phyloP scores from a whole-genome alignment of 1,139 yeast species.

The Suzukiozyma palmioleophila region DNA sequence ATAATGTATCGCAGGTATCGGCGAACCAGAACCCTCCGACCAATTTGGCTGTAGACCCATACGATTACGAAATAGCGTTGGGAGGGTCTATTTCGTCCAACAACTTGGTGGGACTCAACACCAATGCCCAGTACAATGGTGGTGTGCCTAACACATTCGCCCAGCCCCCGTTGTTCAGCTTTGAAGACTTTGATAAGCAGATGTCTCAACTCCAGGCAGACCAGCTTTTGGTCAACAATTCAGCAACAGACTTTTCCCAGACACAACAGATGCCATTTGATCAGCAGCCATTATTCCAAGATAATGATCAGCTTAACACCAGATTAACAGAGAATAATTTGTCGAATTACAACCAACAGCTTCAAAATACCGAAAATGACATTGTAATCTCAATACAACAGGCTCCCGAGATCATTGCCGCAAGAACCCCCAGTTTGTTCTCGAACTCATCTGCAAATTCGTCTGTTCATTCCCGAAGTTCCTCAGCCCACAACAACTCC shows the following conservation, averaged over 20 bases:
- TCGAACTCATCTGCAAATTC: slow-evolving; percentile 38
- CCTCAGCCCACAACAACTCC: slow-evolving; percentile 15
- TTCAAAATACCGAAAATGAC: slow-evolving; percentile 14
- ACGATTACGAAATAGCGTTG: slow-evolving; percentile 26
- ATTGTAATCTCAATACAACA: slow-evolving; percentile 28
- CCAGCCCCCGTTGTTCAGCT: slow-evolving; percentile 1
- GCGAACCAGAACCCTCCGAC: slow-evolving; percentile 10
- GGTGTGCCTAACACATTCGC: slow-evolving; percentile 1
- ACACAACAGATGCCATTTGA: slow-evolving; percentile 1
- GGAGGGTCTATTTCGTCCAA: slow-evolving; percentile 41
- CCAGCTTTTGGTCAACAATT: not conserved
- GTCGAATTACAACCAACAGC: slow-evolving; percentile 13
- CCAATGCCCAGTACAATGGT: slow-evolving; percentile 6
- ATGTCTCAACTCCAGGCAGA: not conserved
- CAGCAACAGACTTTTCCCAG: slow-evolving; percentile 2
- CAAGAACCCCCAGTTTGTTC: slow-evolving; percentile 42
- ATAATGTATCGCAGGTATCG: slow-evolving; percentile 30
- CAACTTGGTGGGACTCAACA: slow-evolving; percentile 22
- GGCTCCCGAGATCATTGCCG: slow-evolving; percentile 31
- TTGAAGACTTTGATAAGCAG: slow-evolving; percentile 3
- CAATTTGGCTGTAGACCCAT: slow-evolving; percentile 6
- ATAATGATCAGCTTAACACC: slow-evolving; percentile 3
- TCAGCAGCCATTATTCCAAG: not conserved
- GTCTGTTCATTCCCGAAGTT: slow-evolving; percentile 13
- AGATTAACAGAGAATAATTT: slow-evolving; percentile 28